A percentile compares a stretch with the other conserved stretches of the same genome.
These are phyloP conservation scores for Naganishia randhawae DNA, from an alignment of 768 basidiomycete genomes.

Conservation along the genomic window DNA sequence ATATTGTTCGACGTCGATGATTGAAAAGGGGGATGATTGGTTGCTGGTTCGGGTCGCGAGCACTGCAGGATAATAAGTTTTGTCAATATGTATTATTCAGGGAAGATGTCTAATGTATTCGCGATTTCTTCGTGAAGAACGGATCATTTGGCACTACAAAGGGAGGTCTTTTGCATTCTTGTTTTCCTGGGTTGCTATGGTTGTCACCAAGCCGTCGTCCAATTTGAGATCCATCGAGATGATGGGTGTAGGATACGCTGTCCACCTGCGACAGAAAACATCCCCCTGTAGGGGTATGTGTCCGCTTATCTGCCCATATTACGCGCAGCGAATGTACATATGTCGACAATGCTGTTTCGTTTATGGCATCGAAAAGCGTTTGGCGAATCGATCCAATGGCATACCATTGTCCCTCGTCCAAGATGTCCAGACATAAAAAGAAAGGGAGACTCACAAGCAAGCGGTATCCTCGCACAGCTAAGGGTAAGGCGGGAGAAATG, in stretches of 20 bases:
- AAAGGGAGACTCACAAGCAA: conserved; percentile 23
- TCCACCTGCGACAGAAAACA: not conserved
- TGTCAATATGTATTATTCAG: not conserved
- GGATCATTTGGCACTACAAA: not conserved
- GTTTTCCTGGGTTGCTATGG: not conserved
- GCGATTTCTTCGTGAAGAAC: not conserved
- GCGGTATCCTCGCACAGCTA: conserved; percentile 31
- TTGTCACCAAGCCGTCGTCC: not conserved
- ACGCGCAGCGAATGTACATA: not conserved
- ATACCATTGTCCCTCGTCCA: not conserved
- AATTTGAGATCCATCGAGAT: not conserved
- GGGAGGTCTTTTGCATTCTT: not conserved
- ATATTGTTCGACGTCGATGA: conserved; percentile 15
- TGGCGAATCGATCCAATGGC: no score
- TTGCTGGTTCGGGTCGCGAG: conserved; percentile 52
- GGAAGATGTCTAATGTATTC: not conserved
- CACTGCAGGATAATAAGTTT: conserved; percentile 32
- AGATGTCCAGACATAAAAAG: not conserved
- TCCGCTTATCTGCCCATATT: not conserved
- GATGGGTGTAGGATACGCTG: not conserved
- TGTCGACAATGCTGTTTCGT: not conserved
- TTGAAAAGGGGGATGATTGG: conserved; percentile 28
- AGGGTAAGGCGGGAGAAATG: conserved; percentile 15
- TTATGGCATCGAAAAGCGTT: no score
- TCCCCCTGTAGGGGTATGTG: not conserved